Base-by-base conservation (phyloP, 2,329 filamentous ascomycete species). In the Pseudogymnoascus sp. region DNA sequence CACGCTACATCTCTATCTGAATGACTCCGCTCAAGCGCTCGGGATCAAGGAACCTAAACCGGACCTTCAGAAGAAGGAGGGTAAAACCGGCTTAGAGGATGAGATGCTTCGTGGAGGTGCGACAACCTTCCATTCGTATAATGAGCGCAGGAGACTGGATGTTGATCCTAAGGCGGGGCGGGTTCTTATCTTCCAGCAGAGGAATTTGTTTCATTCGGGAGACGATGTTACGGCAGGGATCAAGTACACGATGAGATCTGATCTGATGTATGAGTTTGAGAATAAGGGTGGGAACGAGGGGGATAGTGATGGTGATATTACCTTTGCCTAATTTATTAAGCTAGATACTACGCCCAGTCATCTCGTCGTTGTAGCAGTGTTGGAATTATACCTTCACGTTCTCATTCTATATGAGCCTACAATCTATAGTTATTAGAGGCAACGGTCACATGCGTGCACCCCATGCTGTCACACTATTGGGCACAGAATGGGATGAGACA, bases 151-250 rank as follows among this genome's bases (percentile, higher is more conserved):
- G 8, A 76, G 74, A 61, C 41, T 83, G 0, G 81, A 85, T 65
- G 78, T 86, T 1, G 74, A 84, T 64, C 81, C 83, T 12, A 83
- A 80, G 66, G 76, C 78, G 0, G 83, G 83, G 1, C 76, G 82
- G n/a, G 80, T 85, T 1, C 72, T 86, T 37, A 79, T 86, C 58
- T 86, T 86, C 66, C 83, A 86, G 70, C 83, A 86, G 65, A 66
- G 68, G 1, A 66, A 74, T 2, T 71, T 86, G 7, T 72, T 75
- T 16, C 83, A 86, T 67, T 79, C 79, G 35, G 83, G 83, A 0
- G 81, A 81, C 62, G 73, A 77, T 21, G 83, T 86, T 0, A 66
- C 71, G 7, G 68, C 70, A 12, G 83, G 83, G 0, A 73, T 73
- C 3, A 86, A 86, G 74, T 84, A 81, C 67, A 83, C 81, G 4